Percentiles rank a stretch among this genome's conserved stretches.
These are phyloP conservation scores for Wickerhamiella australiensis DNA, from an alignment of 805 yeast genomes.

Conservation along the genomic window DNA sequence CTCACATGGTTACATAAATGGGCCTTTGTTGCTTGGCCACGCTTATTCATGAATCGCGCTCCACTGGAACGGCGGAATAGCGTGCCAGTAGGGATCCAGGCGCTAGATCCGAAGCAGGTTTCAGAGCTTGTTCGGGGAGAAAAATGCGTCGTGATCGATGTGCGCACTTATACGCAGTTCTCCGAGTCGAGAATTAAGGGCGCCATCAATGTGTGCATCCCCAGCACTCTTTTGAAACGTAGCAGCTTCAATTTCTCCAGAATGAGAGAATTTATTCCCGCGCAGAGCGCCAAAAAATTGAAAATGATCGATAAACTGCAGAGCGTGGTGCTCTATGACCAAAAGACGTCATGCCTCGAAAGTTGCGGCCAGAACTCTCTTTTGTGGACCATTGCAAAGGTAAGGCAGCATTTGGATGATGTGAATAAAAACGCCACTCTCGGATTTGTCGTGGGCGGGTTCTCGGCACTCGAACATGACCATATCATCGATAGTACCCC, in stretches of 20 bases:
- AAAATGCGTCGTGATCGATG: slow-evolving; percentile 46
- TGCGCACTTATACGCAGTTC: slow-evolving; percentile 69
- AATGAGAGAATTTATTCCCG: slow-evolving; percentile 30
- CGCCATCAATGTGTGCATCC: slow-evolving; percentile 70
- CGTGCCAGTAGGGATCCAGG: slow-evolving; percentile 10
- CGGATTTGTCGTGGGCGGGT: slow-evolving; percentile 19
- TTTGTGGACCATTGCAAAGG: slow-evolving; percentile 23
- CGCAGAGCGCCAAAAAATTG: slow-evolving; percentile 24
- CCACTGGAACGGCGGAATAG: slow-evolving; percentile 11
- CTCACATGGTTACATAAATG: not conserved
- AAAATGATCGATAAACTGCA: slow-evolving; percentile 18
- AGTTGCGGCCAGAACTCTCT: slow-evolving; percentile 19
- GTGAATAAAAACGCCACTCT: slow-evolving; percentile 9
- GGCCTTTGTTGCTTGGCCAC: slow-evolving; percentile 3
- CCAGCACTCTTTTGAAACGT: slow-evolving; percentile 77
- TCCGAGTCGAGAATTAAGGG: slow-evolving; percentile 43
- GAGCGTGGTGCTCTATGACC: slow-evolving; percentile 42
- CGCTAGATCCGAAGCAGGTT: slow-evolving; percentile 1
- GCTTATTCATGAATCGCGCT: slow-evolving; percentile 9
- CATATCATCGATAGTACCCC: slow-evolving; percentile 1
- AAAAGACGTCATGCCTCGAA: slow-evolving; percentile 15
- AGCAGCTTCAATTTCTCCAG: slow-evolving; percentile 48
- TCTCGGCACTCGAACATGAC: slow-evolving; percentile 10
- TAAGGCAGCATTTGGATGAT: slow-evolving; percentile 21
- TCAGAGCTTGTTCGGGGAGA: not conserved